Conservation (phyloP, 192 early-diverging fungal species). For the Podila clonocystis region DNA sequence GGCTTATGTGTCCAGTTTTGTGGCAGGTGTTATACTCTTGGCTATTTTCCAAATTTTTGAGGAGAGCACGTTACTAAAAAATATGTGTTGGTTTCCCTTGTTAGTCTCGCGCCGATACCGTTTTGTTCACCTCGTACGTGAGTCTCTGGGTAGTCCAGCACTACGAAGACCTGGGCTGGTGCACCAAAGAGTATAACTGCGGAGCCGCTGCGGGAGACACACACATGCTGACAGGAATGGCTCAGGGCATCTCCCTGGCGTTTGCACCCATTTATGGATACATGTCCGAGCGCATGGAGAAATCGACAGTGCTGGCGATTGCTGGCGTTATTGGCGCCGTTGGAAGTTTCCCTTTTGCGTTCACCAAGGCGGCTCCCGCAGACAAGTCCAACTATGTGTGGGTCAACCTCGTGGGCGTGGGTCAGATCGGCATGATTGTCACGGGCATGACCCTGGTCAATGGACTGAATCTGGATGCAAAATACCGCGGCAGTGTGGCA, state of each 20-base stretch:
- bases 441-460: conserved; percentile 71
- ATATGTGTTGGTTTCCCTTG: too few relatives aligned
- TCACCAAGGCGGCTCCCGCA: conserved; percentile 54
- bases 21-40: conserved; percentile 42
- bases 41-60: too few relatives aligned
- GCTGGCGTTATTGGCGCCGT: conserved; percentile 60
- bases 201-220: conserved; percentile 40
- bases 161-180: conserved; percentile 68
- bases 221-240: conserved; percentile 59
- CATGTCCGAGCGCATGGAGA: conserved; percentile 44
- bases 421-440: conserved; percentile 75
- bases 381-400: conserved; percentile 52
- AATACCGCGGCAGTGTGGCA: conserved; percentile 68
- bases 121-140: conserved; percentile 74
- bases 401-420: conserved; percentile 59
- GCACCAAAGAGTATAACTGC: conserved; percentile 32
- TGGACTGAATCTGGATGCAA: conserved; percentile 54
- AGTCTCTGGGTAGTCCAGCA: conserved; percentile 70
- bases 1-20: conserved; percentile 72
- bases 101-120: conserved; percentile 72
- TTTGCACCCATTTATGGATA: conserved; percentile 70
- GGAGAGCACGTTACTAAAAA: too few relatives aligned
- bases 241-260: conserved; percentile 71
- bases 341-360: conserved; percentile 63
- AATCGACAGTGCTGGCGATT: conserved; percentile 43